These are phyloP conservation scores for Cercospora brassicicola DNA, from an alignment of 2,329 filamentous ascomycete genomes.

Conservation along the genomic window DNA sequence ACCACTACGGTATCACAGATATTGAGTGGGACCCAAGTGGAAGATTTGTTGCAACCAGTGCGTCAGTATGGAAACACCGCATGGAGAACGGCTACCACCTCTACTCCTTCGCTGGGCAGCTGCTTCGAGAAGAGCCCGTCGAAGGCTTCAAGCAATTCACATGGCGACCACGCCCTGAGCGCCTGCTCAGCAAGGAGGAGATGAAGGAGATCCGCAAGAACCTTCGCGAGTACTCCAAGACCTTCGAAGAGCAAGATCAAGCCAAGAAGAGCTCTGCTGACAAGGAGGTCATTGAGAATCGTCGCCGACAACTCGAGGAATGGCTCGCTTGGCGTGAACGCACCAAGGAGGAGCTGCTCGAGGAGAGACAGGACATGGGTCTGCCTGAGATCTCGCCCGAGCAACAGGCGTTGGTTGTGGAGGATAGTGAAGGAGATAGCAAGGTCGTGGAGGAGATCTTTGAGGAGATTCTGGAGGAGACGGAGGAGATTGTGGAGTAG, in stretches of 20 bases:
- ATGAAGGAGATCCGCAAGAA: constrained; percentile 98
- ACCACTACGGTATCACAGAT: constrained; percentile 97
- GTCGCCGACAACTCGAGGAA: constrained; percentile 78
- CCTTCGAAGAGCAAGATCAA: constrained; percentile 92
- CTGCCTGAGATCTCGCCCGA: constrained; percentile 66
- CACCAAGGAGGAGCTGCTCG: constrained; percentile 68
- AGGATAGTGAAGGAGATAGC: constrained; percentile 48
- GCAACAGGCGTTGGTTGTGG: constrained; percentile 57
- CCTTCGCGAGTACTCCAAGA: constrained; percentile 89
- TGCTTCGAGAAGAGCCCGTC: constrained; percentile 83
- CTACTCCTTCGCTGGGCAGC: constrained; percentile 91
- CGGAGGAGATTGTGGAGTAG: constrained; percentile 68
- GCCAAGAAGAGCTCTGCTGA: constrained; percentile 93
- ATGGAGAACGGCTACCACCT: constrained; percentile 99
- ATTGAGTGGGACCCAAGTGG: constrained; percentile 98
- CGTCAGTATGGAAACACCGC: constrained; percentile 94
- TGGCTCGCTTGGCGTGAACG: constrained; percentile 82
- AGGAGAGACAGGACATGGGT: constrained; percentile 69
- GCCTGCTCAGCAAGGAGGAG: constrained; percentile 93
- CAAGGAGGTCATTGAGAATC: constrained; percentile 85
- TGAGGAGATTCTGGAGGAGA: constrained; percentile 86
- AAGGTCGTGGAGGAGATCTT: constrained; percentile 73
- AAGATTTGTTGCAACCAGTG: constrained; percentile 89
- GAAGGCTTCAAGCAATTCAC: constrained; percentile 98
- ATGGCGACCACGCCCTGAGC: constrained; percentile 88